phyloP scores from a whole-genome alignment of 257 asterid species.

The Osmanthus fragrans region DNA sequence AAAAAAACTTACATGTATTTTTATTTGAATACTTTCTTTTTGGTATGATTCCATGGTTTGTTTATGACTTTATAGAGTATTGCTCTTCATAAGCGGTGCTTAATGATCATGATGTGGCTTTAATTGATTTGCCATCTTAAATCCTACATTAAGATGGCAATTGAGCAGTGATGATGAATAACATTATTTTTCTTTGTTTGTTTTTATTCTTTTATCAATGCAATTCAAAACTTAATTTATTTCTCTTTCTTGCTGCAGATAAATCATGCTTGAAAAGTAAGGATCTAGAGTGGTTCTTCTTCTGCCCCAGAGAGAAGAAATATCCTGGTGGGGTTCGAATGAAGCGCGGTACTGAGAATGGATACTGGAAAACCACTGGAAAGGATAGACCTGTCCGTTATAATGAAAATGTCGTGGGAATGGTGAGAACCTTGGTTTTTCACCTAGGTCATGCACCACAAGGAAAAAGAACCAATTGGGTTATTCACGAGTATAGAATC shows the following conservation, averaged over 20 bases:
- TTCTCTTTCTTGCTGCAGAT: constrained; percentile 39
- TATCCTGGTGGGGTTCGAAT: constrained; percentile 73
- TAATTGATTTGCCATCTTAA: too few species aligned
- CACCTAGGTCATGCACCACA: constrained; percentile 74
- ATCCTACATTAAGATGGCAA: too few species aligned
- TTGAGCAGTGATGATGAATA: too few species aligned
- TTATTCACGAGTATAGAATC: constrained; percentile 66
- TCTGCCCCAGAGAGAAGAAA: constrained; percentile 82
- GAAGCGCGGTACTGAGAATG: constrained; percentile 80
- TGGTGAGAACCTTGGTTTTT: constrained; percentile 73
- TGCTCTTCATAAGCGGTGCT: too few species aligned
- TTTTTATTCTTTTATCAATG: background rate
- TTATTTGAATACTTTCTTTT: background rate
- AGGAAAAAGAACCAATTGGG: constrained; percentile 88
- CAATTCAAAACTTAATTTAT: background rate
- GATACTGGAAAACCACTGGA: constrained; percentile 91
- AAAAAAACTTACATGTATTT: background rate
- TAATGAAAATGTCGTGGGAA: constrained; percentile 51
- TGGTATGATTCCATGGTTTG: background rate
- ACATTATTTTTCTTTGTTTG: background rate
- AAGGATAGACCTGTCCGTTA: constrained; percentile 48
- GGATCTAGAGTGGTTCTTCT: constrained; percentile 89
- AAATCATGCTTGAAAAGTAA: constrained; percentile 62
- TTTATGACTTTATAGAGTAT: background rate
- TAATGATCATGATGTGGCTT: too few species aligned